These are phyloP conservation scores for Mycena kentingensis DNA, from an alignment of 768 basidiomycete genomes.

Conservation along the genomic window DNA sequence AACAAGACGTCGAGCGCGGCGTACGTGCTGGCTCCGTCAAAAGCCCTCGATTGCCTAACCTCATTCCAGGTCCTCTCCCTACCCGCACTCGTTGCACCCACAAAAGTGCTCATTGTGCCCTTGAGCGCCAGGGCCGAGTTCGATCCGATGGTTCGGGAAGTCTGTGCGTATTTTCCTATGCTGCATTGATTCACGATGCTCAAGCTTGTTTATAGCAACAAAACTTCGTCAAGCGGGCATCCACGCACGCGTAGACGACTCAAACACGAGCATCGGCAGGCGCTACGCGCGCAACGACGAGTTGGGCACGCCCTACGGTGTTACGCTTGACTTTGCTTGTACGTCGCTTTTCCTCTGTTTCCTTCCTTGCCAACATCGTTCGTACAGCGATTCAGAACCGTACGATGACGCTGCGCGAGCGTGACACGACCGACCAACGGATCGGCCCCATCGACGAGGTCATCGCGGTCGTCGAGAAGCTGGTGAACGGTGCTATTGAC, in stretches of 20 bases:
- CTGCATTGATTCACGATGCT: not conserved
- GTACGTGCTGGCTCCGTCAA: conserved; percentile 48
- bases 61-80: conserved; percentile 78
- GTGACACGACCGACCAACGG: conserved; percentile 90
- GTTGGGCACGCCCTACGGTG: conserved; percentile 94
- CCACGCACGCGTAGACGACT: conserved; percentile 94
- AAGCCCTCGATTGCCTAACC: not conserved
- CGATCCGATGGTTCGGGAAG: conserved; percentile 78
- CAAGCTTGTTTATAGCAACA: conserved; percentile 51
- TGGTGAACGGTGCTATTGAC: conserved; percentile 71
- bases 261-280: conserved; percentile 91
- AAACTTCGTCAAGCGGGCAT: conserved; percentile 88
- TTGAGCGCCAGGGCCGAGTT: conserved; percentile 86
- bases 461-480: conserved; percentile 73
- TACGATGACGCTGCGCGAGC: conserved; percentile 93
- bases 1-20: conserved; percentile 86
- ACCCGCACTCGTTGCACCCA: conserved; percentile 87
- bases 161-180: conserved; percentile 65
- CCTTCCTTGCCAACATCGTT: conserved; percentile 6
- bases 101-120: conserved; percentile 95
- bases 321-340: conserved; percentile 93
- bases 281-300: conserved; percentile 98
- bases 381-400: conserved; percentile 80
- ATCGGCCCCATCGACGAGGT: conserved; percentile 92
- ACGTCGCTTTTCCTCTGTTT: conserved; percentile 28